Percentiles rank a stretch among this genome's conserved stretches.
phyloP scores from a whole-genome alignment of 1,284 basidiomycete species.

The Cutaneotrichosporon dermatis region DNA sequence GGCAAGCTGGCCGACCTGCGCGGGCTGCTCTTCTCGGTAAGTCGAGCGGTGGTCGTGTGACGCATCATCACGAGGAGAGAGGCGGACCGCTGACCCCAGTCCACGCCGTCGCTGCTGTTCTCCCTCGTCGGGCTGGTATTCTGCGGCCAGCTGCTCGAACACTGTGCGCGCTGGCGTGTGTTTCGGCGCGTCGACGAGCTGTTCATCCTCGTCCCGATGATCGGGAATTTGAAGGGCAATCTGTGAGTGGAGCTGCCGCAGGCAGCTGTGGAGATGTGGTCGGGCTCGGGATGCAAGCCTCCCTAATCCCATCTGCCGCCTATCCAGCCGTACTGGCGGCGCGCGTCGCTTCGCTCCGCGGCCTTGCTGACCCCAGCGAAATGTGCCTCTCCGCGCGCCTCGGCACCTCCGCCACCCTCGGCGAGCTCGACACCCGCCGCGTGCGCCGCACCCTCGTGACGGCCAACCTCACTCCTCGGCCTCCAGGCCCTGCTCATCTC shows the following conservation, averaged over 20 bases:
- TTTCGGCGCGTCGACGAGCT: constrained; percentile 89
- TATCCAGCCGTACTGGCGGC: no score
- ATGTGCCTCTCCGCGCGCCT: constrained; percentile 46
- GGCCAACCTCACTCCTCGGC: constrained; percentile 83
- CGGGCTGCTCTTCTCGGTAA: constrained; percentile 36
- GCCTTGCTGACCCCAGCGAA: constrained; percentile 43
- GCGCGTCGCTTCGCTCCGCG: no score
- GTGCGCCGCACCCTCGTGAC: constrained; percentile 65
- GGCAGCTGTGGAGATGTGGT: no score
- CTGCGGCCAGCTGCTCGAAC: constrained; percentile 80
- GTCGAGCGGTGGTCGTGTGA: constrained; percentile 2
- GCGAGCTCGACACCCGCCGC: constrained; percentile 72
- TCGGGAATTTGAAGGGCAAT: constrained; percentile 93
- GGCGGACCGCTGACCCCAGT: constrained; percentile 28
- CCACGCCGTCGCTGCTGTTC: constrained; percentile 51
- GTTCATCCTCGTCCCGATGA: constrained; percentile 91
- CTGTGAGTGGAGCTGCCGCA: constrained; percentile 61
- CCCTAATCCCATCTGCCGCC: no score
- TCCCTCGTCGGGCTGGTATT: constrained; percentile 60
- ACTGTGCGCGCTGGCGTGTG: constrained; percentile 81
- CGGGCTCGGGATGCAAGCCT: no score
- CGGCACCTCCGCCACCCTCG: constrained; percentile 60
- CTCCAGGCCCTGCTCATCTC: constrained; percentile 90
- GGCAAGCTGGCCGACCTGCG: constrained; percentile 30
- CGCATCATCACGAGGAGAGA: no score